phyloP scores from a whole-genome alignment of 2,329 filamentous ascomycete genomes.

The Alternaria sp. region DNA sequence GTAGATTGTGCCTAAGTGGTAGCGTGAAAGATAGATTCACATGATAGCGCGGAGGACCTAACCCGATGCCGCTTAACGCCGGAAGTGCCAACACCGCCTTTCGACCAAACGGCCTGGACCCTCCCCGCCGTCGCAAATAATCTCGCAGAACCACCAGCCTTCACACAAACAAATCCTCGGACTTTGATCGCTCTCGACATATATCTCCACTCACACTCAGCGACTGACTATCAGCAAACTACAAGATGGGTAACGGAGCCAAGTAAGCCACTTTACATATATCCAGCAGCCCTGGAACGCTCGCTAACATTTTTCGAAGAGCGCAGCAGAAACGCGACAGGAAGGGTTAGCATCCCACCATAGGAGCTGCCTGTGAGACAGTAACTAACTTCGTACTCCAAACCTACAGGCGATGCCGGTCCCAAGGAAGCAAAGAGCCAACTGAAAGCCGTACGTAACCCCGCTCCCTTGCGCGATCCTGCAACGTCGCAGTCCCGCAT shows the following conservation, averaged over 20 bases:
- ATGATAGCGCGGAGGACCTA: conserved; percentile 22
- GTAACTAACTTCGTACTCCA: not conserved
- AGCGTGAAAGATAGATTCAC: conserved; percentile 7
- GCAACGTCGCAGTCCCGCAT: not conserved
- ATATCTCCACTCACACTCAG: conserved; percentile 15
- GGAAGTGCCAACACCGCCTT: conserved; percentile 11
- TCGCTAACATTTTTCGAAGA: conserved; percentile 31
- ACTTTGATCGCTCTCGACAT: conserved; percentile 9
- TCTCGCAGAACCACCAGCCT: conserved; percentile 25
- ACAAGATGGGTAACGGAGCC: conserved; percentile 47
- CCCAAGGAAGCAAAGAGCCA: conserved; percentile 1
- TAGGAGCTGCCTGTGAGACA: conserved; percentile 39
- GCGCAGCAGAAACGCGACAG: conserved; percentile 49
- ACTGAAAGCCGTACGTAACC: conserved; percentile 35
- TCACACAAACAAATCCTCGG: conserved; percentile 13
- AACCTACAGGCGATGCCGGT: not conserved
- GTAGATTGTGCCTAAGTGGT: not conserved
- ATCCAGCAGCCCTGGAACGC: too few relatives aligned
- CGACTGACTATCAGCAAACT: conserved; percentile 25
- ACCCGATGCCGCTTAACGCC: conserved; percentile 13
- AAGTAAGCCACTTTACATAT: conserved; percentile 28
- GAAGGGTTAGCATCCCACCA: conserved; percentile 17
- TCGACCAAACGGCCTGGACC: conserved; percentile 24
- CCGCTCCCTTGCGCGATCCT: not conserved
- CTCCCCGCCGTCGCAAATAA: conserved; percentile 31